Percentiles rank a stretch among this genome's conserved stretches.
These are phyloP conservation scores for Coelastrella sp. DNA, from an alignment of 139 green algal genomes.

Conservation along the genomic window DNA sequence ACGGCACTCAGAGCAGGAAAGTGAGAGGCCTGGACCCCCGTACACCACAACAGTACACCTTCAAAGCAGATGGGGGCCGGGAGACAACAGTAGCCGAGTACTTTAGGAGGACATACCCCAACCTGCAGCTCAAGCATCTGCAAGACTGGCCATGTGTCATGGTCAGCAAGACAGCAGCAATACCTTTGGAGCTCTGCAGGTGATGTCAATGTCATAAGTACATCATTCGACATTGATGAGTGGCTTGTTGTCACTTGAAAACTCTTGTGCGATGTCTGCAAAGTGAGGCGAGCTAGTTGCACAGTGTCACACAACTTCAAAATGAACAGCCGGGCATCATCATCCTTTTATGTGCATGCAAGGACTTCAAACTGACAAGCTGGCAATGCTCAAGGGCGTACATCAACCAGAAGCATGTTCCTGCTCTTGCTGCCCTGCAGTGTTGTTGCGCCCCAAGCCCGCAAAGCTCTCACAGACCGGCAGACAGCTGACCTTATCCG, in stretches of 20 bases:
- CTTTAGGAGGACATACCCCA: neutral
- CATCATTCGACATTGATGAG: no score
- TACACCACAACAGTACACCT: neutral
- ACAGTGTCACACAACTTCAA: no score
- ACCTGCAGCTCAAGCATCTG: neutral
- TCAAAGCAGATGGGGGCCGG: neutral
- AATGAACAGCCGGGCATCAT: no score
- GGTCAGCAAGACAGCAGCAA: slow-evolving; percentile 33
- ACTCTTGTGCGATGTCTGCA: no score
- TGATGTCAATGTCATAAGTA: neutral
- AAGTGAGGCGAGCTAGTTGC: no score
- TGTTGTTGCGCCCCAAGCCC: neutral
- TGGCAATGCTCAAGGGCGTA: no score
- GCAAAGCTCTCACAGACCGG: neutral
- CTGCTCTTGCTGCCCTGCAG: neutral
- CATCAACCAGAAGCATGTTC: neutral
- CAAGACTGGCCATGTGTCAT: slow-evolving; percentile 36
- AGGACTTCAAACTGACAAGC: no score
- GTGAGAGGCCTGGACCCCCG: neutral
- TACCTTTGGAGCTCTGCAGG: slow-evolving; percentile 36
- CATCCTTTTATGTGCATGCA: no score
- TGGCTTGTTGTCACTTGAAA: no score
- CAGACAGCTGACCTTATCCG: slow-evolving; percentile 23
- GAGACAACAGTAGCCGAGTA: slow-evolving; percentile 16
- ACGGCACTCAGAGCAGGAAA: neutral